A percentile compares a stretch with the other conserved stretches of the same genome.
Evolutionary conservation across 1,139 yeast species (phyloP).

Genomic region (Kurtzmaniella quercitrusa): DNA sequence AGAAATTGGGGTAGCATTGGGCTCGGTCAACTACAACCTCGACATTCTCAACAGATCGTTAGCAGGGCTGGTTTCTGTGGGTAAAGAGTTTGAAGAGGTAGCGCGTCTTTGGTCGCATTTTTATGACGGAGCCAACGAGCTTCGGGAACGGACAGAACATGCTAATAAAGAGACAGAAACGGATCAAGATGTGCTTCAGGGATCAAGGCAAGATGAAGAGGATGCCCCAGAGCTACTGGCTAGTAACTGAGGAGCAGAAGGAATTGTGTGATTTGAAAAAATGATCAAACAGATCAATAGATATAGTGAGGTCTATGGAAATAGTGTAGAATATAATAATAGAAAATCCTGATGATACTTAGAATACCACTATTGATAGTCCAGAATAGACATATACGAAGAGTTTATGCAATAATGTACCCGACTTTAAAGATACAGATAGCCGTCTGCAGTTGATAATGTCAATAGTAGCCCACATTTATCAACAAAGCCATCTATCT

Average conservation of each 20-base stretch:
- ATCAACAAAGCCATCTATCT: too few species aligned
- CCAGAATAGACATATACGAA: too few species aligned
- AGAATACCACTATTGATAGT: too few species aligned
- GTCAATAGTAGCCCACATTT: too few species aligned
- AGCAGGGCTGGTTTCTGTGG: slow-evolving; percentile 40
- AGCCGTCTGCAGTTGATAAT: too few species aligned
- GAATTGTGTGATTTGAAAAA: too few species aligned
- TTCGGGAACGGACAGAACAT: slow-evolving; percentile 14
- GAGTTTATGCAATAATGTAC: too few species aligned
- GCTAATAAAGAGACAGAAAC: background rate
- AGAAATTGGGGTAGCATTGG: slow-evolving; percentile 37
- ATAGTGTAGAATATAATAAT: too few species aligned
- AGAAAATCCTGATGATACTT: too few species aligned
- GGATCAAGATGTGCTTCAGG: background rate
- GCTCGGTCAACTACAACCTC: slow-evolving; percentile 38
- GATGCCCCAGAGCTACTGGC: background rate
- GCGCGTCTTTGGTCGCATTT: slow-evolving; percentile 42
- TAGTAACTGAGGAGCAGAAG: background rate
- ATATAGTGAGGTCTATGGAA: too few species aligned
- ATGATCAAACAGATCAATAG: too few species aligned
- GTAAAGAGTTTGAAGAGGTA: slow-evolving; percentile 44
- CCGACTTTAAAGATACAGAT: too few species aligned
- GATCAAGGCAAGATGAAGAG: slow-evolving; percentile 1
- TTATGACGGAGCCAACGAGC: slow-evolving; percentile 31
- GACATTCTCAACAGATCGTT: slow-evolving; percentile 40